Conservation (phyloP, 2,329 filamentous ascomycete genomes). For the Pestalotiopsis sp. region DNA sequence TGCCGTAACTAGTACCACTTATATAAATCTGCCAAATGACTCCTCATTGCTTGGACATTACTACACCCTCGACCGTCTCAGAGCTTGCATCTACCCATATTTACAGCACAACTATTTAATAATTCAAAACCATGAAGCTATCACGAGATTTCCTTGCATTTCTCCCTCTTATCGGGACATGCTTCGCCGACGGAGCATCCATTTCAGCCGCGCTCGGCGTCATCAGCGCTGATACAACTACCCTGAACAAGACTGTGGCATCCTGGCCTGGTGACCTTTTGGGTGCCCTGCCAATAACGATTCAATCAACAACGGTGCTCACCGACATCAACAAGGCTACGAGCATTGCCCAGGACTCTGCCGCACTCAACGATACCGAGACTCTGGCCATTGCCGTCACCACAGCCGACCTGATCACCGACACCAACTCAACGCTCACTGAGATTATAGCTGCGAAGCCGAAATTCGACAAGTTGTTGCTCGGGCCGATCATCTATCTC, state of each 20-base stretch:
- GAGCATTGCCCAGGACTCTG: slow-evolving; percentile 37
- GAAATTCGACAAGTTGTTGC: slow-evolving; percentile 45
- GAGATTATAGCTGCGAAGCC: slow-evolving; percentile 42
- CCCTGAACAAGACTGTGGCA: slow-evolving; percentile 37
- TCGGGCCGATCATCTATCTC: slow-evolving; percentile 45
- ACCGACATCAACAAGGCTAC: slow-evolving; percentile 42
- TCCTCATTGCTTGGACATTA: not conserved
- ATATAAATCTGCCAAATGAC: not conserved
- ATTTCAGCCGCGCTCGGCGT: slow-evolving; percentile 38
- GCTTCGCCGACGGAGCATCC: slow-evolving; percentile 35
- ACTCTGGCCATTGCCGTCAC: slow-evolving; percentile 41
- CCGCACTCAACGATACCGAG: slow-evolving; percentile 39
- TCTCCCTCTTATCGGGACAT: slow-evolving; percentile 17
- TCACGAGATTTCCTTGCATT: slow-evolving; percentile 15
- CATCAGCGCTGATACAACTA: slow-evolving; percentile 36
- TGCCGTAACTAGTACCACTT: not conserved
- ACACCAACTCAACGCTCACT: slow-evolving; percentile 42
- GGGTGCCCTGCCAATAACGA: slow-evolving; percentile 42
- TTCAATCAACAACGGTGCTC: slow-evolving; percentile 41
- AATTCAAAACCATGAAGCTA: slow-evolving; percentile 13
- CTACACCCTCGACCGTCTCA: not conserved
- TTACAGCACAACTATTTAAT: not conserved
- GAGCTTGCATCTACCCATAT: not conserved
- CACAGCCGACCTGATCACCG: slow-evolving; percentile 36
- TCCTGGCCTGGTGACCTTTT: slow-evolving; percentile 42